Evolutionary conservation across 2,329 filamentous ascomycete species (phyloP).

Genomic region (Ophiostoma himal-ulmi): DNA sequence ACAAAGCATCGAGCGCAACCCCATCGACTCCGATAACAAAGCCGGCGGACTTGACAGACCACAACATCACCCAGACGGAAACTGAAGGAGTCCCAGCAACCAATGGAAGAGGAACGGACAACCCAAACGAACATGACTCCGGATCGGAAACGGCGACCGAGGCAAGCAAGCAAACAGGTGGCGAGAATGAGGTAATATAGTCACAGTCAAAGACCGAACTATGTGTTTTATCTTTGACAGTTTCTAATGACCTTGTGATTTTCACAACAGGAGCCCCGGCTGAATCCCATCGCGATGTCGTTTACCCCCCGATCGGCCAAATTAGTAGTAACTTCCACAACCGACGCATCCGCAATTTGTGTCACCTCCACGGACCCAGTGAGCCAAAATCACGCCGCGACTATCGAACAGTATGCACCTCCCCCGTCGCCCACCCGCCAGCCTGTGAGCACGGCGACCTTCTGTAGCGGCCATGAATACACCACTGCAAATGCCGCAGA

Average conservation of each 20-base stretch:
- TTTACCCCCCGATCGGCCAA: conserved; percentile 44
- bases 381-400: not conserved
- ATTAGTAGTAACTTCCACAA: not conserved
- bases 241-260: conserved; percentile 37
- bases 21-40: not conserved
- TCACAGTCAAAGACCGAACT: conserved; percentile 35
- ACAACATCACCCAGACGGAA: not conserved
- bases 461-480: not conserved
- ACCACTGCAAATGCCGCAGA: not conserved
- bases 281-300: conserved; percentile 51
- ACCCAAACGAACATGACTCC: conserved; percentile 27
- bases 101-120: conserved; percentile 19
- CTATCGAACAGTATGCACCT: not conserved
- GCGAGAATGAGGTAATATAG: conserved; percentile 47
- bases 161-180: conserved; percentile 34
- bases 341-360: not conserved
- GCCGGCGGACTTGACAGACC: not conserved
- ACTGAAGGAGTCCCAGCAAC: not conserved
- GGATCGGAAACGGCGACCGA: conserved; percentile 20
- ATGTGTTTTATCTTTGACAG: conserved; percentile 37
- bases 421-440: not conserved
- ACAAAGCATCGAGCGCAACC: conserved; percentile 20
- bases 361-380: not conserved
- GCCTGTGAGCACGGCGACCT: not conserved
- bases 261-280: conserved; percentile 43